phyloP scores from a whole-genome alignment of 305 asterid genomes.

The Lippia alba region DNA sequence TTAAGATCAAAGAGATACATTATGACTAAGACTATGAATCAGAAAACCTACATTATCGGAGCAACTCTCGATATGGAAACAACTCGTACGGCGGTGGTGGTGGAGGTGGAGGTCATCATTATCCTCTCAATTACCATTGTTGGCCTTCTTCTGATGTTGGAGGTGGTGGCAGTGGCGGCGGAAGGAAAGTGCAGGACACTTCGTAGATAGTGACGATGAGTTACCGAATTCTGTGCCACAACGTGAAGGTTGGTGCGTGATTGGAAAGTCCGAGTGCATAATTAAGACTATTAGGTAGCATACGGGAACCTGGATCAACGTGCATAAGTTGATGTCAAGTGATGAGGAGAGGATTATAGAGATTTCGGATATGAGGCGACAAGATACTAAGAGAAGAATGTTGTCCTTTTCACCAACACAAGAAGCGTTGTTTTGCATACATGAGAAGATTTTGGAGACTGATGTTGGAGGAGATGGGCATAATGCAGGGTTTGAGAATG shows the following conservation, averaged over 20 bases:
- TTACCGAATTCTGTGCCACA: slow-evolving; percentile 82
- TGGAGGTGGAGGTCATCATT: slow-evolving; percentile 44
- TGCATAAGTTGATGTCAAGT: slow-evolving; percentile 78
- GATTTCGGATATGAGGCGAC: slow-evolving; percentile 75
- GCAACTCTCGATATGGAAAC: slow-evolving; percentile 63
- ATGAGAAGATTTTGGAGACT: slow-evolving; percentile 82
- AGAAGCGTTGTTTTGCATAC: slow-evolving; percentile 86
- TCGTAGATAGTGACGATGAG: slow-evolving; percentile 80
- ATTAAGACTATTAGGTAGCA: slow-evolving; percentile 87
- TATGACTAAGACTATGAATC: slow-evolving; percentile 88
- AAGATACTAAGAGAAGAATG: slow-evolving; percentile 80
- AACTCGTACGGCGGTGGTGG: slow-evolving; percentile 54
- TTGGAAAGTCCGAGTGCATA: slow-evolving; percentile 90
- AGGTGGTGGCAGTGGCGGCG: slow-evolving; percentile 35
- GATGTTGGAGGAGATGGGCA: slow-evolving; percentile 54
- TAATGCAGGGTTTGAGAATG: slow-evolving; percentile 54
- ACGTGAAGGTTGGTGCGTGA: slow-evolving; percentile 92
- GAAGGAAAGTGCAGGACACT: slow-evolving; percentile 65
- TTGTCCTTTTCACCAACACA: slow-evolving; percentile 83
- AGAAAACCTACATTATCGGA: slow-evolving; percentile 60
- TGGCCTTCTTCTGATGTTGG: slow-evolving; percentile 46
- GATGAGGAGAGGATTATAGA: slow-evolving; percentile 95
- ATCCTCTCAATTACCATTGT: slow-evolving; percentile 51
- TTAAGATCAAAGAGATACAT: slow-evolving; percentile 90
- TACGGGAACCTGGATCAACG: slow-evolving; percentile 94